Conservation (phyloP, 2,329 filamentous ascomycete species). For the Drechslerella stenobrocha region DNA sequence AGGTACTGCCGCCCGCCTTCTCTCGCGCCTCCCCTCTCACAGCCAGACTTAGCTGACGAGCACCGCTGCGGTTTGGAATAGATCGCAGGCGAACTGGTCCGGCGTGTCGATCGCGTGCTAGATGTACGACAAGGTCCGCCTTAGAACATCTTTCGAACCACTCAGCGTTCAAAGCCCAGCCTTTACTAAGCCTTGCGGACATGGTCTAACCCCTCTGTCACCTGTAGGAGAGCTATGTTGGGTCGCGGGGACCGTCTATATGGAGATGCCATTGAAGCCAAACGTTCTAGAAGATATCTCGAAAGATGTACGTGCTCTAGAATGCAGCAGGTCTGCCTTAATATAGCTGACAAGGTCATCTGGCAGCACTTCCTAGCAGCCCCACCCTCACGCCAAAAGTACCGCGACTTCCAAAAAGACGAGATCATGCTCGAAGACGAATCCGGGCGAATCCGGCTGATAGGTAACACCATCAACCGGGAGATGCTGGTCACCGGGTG, state of each 20-base stretch:
- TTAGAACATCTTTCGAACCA: conserved; percentile 12
- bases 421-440: conserved; percentile 91
- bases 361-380: conserved; percentile 82
- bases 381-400: conserved; percentile 75
- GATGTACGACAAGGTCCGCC: conserved; percentile 77
- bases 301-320: conserved; percentile 77
- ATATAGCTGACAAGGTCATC: neutral
- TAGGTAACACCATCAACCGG: conserved; percentile 69
- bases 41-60: neutral
- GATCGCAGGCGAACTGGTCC: conserved; percentile 75
- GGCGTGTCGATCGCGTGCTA: conserved; percentile 80
- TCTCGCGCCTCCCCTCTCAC: neutral
- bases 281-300: conserved; percentile 94
- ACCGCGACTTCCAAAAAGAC: conserved; percentile 66
- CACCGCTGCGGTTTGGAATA: conserved; percentile 53
- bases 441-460: conserved; percentile 80
- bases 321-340: too few species aligned
- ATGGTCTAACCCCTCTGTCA: too few species aligned
- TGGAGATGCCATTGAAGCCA: conserved; percentile 95
- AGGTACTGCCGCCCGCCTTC: conserved; percentile 56
- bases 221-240: conserved; percentile 72
- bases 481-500: conserved; percentile 85
- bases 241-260: conserved; percentile 92
- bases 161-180: neutral
- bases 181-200: too few species aligned